Evolutionary conservation across 805 yeast genomes (phyloP).

Genomic region (Starmerella vitae): DNA sequence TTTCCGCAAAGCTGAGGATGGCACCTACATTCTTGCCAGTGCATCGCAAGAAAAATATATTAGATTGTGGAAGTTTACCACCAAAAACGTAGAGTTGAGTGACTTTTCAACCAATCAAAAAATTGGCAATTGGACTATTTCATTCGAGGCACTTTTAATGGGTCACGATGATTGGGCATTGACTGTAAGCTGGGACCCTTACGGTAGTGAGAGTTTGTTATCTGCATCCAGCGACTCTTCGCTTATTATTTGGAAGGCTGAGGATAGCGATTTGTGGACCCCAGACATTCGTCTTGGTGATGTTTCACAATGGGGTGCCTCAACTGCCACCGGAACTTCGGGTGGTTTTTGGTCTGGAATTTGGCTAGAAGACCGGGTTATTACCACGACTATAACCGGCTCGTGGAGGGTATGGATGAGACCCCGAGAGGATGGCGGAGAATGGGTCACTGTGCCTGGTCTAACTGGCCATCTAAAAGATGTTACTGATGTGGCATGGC

Average conservation of each 20-base stretch:
- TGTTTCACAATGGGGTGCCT: conserved; percentile 87
- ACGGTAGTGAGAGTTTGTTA: conserved; percentile 41
- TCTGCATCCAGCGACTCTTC: conserved; percentile 91
- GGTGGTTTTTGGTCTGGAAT: conserved; percentile 57
- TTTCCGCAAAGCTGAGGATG: conserved; percentile 40
- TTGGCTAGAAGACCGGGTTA: conserved; percentile 49
- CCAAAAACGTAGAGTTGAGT: conserved; percentile 38
- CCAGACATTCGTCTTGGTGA: conserved; percentile 76
- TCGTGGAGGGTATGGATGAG: conserved; percentile 69
- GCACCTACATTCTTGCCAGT: conserved; percentile 52
- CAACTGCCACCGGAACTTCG: conserved; percentile 93
- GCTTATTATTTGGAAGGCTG: conserved; percentile 68
- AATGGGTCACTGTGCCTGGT: conserved; percentile 32
- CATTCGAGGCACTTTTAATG: conserved; percentile 84
- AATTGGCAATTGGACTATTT: conserved; percentile 37
- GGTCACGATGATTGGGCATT: conserved; percentile 99
- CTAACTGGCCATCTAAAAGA: conserved; percentile 64
- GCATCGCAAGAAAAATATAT: conserved; percentile 91
- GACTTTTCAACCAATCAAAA: conserved; percentile 37
- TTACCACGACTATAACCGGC: conserved; percentile 86
- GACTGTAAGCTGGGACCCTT: conserved; percentile 67
- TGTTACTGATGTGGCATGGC: conserved; percentile 65
- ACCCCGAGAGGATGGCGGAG: neutral
- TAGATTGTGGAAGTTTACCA: conserved; percentile 63
- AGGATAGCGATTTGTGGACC: conserved; percentile 51